phyloP scores from a whole-genome alignment of 805 yeast genomes.

The Cyberlindnera petersonii region DNA sequence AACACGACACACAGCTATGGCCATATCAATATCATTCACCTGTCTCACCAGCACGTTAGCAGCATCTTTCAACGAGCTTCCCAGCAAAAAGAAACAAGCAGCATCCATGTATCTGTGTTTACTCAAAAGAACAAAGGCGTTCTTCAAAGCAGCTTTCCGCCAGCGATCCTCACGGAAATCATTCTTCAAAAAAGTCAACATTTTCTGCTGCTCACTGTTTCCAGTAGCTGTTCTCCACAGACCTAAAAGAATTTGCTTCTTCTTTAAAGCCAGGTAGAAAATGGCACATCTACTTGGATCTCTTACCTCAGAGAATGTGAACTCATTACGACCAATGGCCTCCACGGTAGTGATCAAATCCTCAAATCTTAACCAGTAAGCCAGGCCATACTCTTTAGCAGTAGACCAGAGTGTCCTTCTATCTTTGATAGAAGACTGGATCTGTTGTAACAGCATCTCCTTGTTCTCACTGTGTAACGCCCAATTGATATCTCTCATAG shows the following conservation, averaged over 20 bases:
- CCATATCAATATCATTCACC: constrained; percentile 64
- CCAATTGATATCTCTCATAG: constrained; percentile 83
- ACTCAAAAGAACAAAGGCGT: constrained; percentile 86
- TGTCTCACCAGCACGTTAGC: constrained; percentile 69
- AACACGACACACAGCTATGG: constrained; percentile 76
- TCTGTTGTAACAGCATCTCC: constrained; percentile 53
- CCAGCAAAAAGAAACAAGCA: constrained; percentile 82
- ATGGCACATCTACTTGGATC: constrained; percentile 77
- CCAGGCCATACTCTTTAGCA: constrained; percentile 57
- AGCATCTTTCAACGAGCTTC: constrained; percentile 70
- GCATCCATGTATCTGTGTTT: constrained; percentile 86
- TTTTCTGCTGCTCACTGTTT: constrained; percentile 78
- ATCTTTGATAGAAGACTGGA: constrained; percentile 39
- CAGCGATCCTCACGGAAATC: constrained; percentile 76
- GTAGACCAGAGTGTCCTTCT: constrained; percentile 54
- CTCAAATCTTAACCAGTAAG: constrained; percentile 61
- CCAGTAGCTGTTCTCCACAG: constrained; percentile 78
- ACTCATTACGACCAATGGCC: constrained; percentile 66
- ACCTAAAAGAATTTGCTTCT: constrained; percentile 71
- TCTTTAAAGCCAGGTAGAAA: constrained; percentile 71
- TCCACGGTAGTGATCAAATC: constrained; percentile 56
- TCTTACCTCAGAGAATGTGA: constrained; percentile 46
- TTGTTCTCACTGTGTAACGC: constrained; percentile 81
- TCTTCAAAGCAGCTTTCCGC: constrained; percentile 85
- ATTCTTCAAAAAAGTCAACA: constrained; percentile 70